phyloP scores from a whole-genome alignment of 371 early-diverging fungal species.

The Rhizopus stolonifer region DNA sequence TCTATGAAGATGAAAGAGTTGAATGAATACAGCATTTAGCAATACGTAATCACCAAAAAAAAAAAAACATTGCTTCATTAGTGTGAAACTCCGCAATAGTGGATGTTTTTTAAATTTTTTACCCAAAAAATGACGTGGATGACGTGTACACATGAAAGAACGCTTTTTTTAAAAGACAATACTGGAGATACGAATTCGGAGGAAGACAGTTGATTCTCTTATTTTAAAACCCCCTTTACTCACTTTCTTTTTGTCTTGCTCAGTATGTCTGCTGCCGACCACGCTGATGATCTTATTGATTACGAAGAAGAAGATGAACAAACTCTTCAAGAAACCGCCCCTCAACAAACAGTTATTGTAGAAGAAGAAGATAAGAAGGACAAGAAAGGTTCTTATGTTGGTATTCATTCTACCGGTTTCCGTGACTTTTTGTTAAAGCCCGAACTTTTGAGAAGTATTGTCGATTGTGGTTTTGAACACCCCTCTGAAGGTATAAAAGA shows the following conservation, averaged over 20 bases:
- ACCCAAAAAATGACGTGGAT: not conserved
- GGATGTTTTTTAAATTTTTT: not conserved
- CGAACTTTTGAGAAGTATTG: constrained; percentile 91
- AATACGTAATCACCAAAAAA: not conserved
- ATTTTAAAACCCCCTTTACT: constrained; percentile 2
- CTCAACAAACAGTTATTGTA: constrained; percentile 29
- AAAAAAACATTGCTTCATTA: not conserved
- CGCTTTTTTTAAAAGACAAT: not conserved
- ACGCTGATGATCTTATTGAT: constrained; percentile 92
- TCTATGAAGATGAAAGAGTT: not conserved
- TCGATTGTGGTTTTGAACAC: constrained; percentile 98
- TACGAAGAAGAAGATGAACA: constrained; percentile 91
- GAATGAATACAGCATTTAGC: not conserved
- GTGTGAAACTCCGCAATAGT: not conserved
- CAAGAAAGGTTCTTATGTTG: constrained; percentile 96
- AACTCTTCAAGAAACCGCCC: constrained; percentile 45
- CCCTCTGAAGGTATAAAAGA: constrained; percentile 85
- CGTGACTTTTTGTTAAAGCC: constrained; percentile 97
- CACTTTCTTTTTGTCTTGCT: constrained; percentile 9
- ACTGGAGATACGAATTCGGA: constrained; percentile 3
- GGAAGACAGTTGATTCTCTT: constrained; percentile 1
- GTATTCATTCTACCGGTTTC: constrained; percentile 98
- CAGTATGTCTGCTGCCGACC: constrained; percentile 61
- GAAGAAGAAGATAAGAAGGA: constrained; percentile 70
- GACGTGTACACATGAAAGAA: no score